phyloP scores from a whole-genome alignment of 179 eudicot genomes.

The Heliamphora pulchella region DNA sequence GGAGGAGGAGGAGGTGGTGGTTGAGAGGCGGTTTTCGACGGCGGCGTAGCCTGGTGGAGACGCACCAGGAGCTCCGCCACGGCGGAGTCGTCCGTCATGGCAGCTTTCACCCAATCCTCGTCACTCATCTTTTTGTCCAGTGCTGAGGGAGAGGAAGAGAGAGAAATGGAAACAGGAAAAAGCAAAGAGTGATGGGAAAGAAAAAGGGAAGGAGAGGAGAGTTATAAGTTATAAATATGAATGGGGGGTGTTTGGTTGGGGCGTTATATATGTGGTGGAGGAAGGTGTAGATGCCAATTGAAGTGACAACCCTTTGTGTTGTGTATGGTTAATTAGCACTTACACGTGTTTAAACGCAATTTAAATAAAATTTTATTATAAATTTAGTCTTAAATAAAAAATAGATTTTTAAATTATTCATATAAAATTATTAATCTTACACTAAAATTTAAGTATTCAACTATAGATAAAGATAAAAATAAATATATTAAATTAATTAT shows the following conservation, averaged over 20 bases:
- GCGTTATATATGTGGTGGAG: conserved; percentile 23
- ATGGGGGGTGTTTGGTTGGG: background rate
- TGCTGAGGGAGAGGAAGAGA: conserved; percentile 11
- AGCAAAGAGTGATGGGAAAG: conserved; percentile 10
- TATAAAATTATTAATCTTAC: no score
- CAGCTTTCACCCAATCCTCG: conserved; percentile 39
- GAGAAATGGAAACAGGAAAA: conserved; percentile 8
- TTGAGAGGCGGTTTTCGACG: background rate
- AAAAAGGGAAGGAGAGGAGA: conserved; percentile 25
- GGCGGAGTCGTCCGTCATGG: conserved; percentile 29
- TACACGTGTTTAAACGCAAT: no score
- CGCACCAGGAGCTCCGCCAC: conserved; percentile 37
- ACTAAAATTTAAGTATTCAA: no score
- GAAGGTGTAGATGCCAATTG: conserved; percentile 9
- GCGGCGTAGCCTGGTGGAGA: conserved; percentile 17
- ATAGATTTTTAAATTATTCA: no score
- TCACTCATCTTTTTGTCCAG: conserved; percentile 8
- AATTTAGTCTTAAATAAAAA: no score
- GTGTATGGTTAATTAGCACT: background rate
- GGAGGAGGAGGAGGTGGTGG: conserved; percentile 19
- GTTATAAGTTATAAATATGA: conserved; percentile 4
- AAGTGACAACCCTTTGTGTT: background rate
- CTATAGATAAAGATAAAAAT: no score
- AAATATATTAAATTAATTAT: no score
- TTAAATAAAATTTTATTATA: no score